A percentile compares a stretch with the other conserved stretches of the same genome.
These are phyloP conservation scores for Cicer yamashitae DNA, from an alignment of 306 rosid genomes.

Conservation along the genomic window DNA sequence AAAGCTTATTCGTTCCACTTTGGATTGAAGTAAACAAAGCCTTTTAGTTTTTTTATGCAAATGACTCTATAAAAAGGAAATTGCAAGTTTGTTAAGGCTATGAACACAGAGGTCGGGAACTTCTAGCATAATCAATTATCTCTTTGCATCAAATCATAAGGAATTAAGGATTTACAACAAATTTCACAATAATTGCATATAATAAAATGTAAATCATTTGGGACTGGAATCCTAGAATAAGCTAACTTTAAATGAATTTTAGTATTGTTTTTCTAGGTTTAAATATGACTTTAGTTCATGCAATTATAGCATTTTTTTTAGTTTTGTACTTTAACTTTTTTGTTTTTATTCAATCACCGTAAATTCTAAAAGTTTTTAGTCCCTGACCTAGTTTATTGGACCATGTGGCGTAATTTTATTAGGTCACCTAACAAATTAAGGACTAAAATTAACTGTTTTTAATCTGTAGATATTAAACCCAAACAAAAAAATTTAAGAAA, in stretches of 20 bases:
- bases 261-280: background rate
- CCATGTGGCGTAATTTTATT: no score
- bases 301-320: no score
- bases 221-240: background rate
- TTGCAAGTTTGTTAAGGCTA: background rate
- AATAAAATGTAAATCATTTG: background rate
- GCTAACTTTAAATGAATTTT: background rate
- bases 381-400: no score
- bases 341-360: no score
- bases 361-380: no score
- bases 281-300: no score
- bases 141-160: constrained; percentile 8
- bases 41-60: background rate
- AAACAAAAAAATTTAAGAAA: no score
- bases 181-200: background rate
- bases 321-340: no score
- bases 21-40: constrained; percentile 4
- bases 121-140: background rate
- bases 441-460: no score
- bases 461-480: no score
- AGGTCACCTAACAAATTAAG: no score
- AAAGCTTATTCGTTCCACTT: background rate
- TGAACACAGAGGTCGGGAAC: background rate
- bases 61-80: background rate
- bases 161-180: constrained; percentile 2